Base-by-base conservation (phyloP, 2,329 filamentous ascomycete species). In the Juglanconis juglandina region DNA sequence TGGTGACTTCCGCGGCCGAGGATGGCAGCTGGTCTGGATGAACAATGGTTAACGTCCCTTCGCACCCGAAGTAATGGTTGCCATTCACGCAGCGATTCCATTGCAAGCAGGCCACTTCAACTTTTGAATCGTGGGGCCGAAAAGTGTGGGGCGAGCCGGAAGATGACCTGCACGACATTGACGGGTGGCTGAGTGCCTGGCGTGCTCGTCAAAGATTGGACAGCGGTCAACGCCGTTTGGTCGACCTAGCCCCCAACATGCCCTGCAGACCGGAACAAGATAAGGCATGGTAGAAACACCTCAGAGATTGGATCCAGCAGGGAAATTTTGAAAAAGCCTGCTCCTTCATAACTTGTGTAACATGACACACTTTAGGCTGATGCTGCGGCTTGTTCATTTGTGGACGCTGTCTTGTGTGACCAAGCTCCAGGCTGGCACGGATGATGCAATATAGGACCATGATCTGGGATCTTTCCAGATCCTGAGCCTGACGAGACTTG, bases 361-460 rank as follows among this genome's bases (percentile, higher is more conserved):
- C 53, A 48, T 5, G 44, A 56, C 56, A 53, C 50, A 35, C n/a
- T 13, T 30, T 41, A 35, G 42, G 35, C 33, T 53, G 50, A 59
- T 41, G 42, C 41, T 47, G 10, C 34, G 47, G 33, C 24, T 33
- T 54, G 33, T 50, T 46, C 39, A 55, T 42, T 44, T 51, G 54
- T 53, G 56, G 51, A 47, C 34, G 33, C 56, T 42, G 35, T 53
- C 48, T 53, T 48, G 61, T 61, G 47, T 52, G 39, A 61, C 58
- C 46, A 24, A 48, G 54, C n/a, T 33, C 30, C 24, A 24, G 24
- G 24, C 24, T 24, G 47, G 39, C 34, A 51, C 42, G 37, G 24
- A 61, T 63, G 61, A 63, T 63, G 55, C 55, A 58, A 58, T 53
- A n/a, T 34, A 50, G 35, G 33, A 34, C 42, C 33, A 61, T 34